Evolutionary conservation across 1,284 basidiomycete species (phyloP).

Genomic region (Trichosporon sp.): DNA sequence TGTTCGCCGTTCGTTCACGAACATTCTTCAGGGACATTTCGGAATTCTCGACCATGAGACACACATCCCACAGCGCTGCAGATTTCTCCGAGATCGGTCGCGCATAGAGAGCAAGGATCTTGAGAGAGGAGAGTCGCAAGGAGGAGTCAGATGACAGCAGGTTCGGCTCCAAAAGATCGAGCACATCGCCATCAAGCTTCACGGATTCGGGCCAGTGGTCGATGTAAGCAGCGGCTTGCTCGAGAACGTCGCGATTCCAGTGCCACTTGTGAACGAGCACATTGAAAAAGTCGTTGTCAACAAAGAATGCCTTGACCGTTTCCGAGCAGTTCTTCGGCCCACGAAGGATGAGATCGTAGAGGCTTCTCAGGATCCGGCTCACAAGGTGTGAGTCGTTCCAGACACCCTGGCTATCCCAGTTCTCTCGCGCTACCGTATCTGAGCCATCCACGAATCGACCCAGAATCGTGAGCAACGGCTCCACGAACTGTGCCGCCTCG

Average conservation of each 20-base stretch:
- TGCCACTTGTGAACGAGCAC: constrained; percentile 56
- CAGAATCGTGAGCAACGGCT: constrained; percentile 20
- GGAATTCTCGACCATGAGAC: constrained; percentile 67
- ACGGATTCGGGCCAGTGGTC: constrained; percentile 46
- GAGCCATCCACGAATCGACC: constrained; percentile 1
- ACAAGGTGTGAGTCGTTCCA: constrained; percentile 38
- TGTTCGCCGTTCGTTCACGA: constrained; percentile 70
- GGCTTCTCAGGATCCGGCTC: constrained; percentile 20
- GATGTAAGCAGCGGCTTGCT: constrained; percentile 53
- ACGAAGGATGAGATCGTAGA: constrained; percentile 46
- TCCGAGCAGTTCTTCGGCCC: constrained; percentile 23
- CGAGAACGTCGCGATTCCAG: constrained; percentile 55
- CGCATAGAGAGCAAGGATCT: constrained; percentile 33
- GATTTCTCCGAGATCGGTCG: constrained; percentile 17
- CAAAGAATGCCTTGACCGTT: constrained; percentile 17
- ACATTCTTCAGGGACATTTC: constrained; percentile 69
- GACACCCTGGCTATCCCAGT: constrained; percentile 24
- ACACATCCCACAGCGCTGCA: constrained; percentile 54
- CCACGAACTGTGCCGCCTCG: constrained; percentile 23
- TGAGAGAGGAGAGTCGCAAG: constrained; percentile 44
- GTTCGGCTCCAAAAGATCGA: constrained; percentile 31
- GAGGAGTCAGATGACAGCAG: constrained; percentile 50
- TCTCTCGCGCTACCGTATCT: constrained; percentile 5
- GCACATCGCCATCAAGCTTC: constrained; percentile 19
- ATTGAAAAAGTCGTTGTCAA: constrained; percentile 48